Conservation (phyloP, 768 basidiomycete genomes). For the Fibroporia radiculosa region DNA sequence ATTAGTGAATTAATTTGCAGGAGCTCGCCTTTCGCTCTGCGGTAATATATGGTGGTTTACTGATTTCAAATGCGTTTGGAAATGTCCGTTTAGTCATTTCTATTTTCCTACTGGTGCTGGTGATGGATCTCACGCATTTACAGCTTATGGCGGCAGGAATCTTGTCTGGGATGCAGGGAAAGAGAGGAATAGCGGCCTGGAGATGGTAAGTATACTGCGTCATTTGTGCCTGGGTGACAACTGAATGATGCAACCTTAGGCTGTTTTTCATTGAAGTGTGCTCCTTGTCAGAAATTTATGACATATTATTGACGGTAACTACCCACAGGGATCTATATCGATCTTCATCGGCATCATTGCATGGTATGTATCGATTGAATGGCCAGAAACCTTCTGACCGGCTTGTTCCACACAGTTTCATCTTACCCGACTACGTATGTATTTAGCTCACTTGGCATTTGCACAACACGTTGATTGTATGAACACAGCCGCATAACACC, state of each 20-base stretch:
- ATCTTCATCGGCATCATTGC: slow-evolving; percentile 47
- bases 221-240: not conserved
- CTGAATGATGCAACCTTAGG: slow-evolving; percentile 27
- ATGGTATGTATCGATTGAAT: slow-evolving; percentile 43
- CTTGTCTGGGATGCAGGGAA: slow-evolving; percentile 60
- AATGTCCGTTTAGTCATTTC: too few species aligned
- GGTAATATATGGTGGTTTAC: slow-evolving; percentile 48
- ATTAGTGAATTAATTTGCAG: slow-evolving; percentile 36
- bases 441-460: not conserved
- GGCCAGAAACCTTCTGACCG: too few species aligned
- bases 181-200: slow-evolving; percentile 62
- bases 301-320: not conserved
- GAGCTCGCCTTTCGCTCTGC: slow-evolving; percentile 62
- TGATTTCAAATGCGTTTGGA: slow-evolving; percentile 64
- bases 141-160: slow-evolving; percentile 73
- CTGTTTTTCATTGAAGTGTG: slow-evolving; percentile 62
- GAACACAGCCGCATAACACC: slow-evolving; percentile 49
- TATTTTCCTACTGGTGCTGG: too few species aligned
- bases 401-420: slow-evolving; percentile 35
- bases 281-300: not conserved
- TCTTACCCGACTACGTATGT: slow-evolving; percentile 52
- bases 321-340: slow-evolving; percentile 50
- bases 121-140: too few species aligned
- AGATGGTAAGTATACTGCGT: slow-evolving; percentile 40
- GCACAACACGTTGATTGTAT: not conserved